These are phyloP conservation scores for Beauveria asiatica DNA, from an alignment of 2,329 filamentous ascomycete species.

Conservation along the genomic window DNA sequence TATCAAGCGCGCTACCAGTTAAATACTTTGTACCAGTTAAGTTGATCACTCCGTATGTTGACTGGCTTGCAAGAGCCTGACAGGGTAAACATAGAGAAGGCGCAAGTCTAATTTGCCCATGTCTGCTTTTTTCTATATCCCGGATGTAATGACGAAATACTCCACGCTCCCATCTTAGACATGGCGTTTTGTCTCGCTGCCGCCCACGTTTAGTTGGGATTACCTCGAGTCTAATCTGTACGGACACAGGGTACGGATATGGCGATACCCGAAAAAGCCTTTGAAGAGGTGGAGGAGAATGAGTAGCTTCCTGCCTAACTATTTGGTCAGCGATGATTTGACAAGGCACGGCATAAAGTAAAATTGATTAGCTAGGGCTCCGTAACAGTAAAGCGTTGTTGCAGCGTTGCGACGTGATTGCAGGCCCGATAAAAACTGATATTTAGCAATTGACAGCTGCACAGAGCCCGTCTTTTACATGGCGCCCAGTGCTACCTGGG, in stretches of 20 bases:
- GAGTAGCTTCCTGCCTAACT: background rate
- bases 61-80: too few relatives aligned
- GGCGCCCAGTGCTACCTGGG: background rate
- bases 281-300: background rate
- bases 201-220: background rate
- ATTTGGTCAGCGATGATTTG: background rate
- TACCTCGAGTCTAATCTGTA: too few relatives aligned
- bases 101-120: background rate
- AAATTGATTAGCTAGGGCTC: background rate
- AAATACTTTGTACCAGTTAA: too few relatives aligned
- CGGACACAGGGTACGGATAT: too few relatives aligned
- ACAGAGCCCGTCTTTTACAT: too few relatives aligned
- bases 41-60: too few relatives aligned
- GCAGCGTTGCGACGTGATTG: background rate
- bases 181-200: constrained; percentile 7
- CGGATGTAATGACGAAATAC: background rate
- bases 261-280: background rate
- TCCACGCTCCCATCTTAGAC: constrained; percentile 2
- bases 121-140: background rate
- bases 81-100: too few relatives aligned
- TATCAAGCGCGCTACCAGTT: background rate
- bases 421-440: background rate
- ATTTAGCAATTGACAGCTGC: background rate
- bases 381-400: background rate
- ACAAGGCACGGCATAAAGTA: background rate